Evolutionary conservation across 345 rosid species (phyloP).

Genomic region (Isatis tinctoria): DNA sequence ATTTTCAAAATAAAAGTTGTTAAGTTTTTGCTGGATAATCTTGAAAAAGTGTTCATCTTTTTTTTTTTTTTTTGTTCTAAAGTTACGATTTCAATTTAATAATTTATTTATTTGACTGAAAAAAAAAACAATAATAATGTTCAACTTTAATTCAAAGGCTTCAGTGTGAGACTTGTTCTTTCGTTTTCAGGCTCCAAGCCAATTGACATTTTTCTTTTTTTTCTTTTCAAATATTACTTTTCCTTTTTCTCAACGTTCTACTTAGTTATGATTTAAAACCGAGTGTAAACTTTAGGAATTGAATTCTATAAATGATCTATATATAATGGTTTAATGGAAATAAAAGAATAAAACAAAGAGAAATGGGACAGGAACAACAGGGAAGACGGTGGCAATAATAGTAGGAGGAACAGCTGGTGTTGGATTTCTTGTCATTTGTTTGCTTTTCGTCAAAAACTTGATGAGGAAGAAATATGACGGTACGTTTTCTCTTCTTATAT

Average conservation of each 20-base stretch:
- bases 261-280: not conserved
- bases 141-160: constrained; percentile 30
- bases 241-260: not conserved
- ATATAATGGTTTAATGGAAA: not conserved
- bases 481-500: constrained; percentile 2
- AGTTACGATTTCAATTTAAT: not conserved
- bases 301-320: not conserved
- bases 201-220: not conserved
- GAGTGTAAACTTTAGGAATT: not conserved
- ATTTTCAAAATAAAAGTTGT: not conserved
- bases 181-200: constrained; percentile 22
- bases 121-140: not conserved
- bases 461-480: constrained; percentile 55
- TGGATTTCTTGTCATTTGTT: constrained; percentile 77
- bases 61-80: not conserved
- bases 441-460: constrained; percentile 70
- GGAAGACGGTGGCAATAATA: constrained; percentile 96
- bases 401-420: constrained; percentile 93
- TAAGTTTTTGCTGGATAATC: not conserved
- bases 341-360: constrained; percentile 11
- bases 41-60: not conserved
- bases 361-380: constrained; percentile 62
- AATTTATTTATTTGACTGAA: not conserved
- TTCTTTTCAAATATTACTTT: not conserved
- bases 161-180: constrained; percentile 20